Base-by-base conservation (phyloP, 768 basidiomycete species). In the Pleurotus salmoneostramineus region DNA sequence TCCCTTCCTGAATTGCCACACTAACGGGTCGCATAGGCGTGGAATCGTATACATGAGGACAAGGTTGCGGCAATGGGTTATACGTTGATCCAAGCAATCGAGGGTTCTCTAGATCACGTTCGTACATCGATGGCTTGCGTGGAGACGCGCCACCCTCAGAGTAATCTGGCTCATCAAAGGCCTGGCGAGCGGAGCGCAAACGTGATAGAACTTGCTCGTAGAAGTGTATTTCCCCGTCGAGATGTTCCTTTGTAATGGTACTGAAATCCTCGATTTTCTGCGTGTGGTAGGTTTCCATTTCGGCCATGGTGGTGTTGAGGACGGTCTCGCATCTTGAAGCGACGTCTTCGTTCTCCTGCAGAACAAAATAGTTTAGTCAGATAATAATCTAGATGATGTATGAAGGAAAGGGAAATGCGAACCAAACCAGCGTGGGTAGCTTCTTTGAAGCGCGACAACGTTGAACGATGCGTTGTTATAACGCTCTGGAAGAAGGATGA, bases 241-340 rank as follows among this genome's bases (percentile, higher is more conserved):
- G 78, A 66, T 91, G 85, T 40, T 88, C 87, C 58, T 75, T 82
- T 3, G 83, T 72, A 11, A 90, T 61, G 1, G 66, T 71, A 12
- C 74, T 69, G 60, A 93, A 85, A 62, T 93, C 90, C 64, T 90
- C 88, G 5, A 69, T 66, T 68, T 91, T 89, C 68, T 91, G 88
- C 0, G 74, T 70, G 66, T 92, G 89, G 63, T 92, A 90, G 1
- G 80, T 84, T 50, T 91, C 88, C 77, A 94, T 85, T 74, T 95
- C 92, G 0, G 93, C 90, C 84, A 93, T 87, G 1, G 92, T 93
- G 6, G 84, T 85, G 68, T 95, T 94, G 31, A 95, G 73, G 5
- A 93, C 90, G 0, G 93, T 94, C 71, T 95, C 93, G 67, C 89
- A 93, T 15, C 93, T 83, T 3, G 83, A 78, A 2, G 84, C 83